Conservation (phyloP, 805 yeast genomes). For the Candida dajiaensis region DNA sequence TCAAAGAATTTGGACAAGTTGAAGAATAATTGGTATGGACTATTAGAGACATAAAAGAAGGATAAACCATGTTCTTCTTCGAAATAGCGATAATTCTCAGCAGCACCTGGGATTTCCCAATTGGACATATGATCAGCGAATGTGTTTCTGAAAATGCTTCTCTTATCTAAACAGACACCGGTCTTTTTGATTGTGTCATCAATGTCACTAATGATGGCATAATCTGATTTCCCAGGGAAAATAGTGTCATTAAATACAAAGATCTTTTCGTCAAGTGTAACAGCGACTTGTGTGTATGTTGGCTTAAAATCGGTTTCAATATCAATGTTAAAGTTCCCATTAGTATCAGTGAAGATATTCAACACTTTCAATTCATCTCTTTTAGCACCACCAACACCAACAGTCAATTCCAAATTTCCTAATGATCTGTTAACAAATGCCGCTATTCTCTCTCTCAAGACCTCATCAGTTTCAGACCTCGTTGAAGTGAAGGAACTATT, state of each 20-base stretch:
- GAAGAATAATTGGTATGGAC: conserved; percentile 82
- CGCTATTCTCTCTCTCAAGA: conserved; percentile 57
- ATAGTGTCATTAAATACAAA: conserved; percentile 40
- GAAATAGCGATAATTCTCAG: conserved; percentile 63
- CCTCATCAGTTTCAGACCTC: conserved; percentile 33
- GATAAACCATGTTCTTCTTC: conserved; percentile 36
- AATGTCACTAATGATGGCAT: conserved; percentile 80
- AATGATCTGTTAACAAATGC: conserved; percentile 67
- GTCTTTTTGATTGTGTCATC: conserved; percentile 92
- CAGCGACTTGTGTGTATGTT: conserved; percentile 44
- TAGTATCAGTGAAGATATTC: conserved; percentile 47
- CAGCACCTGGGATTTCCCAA: conserved; percentile 73
- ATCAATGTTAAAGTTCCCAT: conserved; percentile 59
- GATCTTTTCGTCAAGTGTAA: conserved; percentile 41
- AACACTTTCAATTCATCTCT: conserved; percentile 26
- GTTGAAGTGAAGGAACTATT: conserved; percentile 2
- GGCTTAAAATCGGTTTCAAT: conserved; percentile 58
- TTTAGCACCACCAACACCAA: conserved; percentile 51
- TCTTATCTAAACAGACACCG: conserved; percentile 84
- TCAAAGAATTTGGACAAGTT: conserved; percentile 44
- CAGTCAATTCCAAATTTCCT: conserved; percentile 45
- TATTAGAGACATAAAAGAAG: conserved; percentile 93
- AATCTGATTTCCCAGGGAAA: conserved; percentile 41
- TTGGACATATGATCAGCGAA: conserved; percentile 57
- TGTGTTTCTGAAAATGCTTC: conserved; percentile 74